Evolutionary conservation across 2,329 filamentous ascomycete genomes (phyloP).

Genomic region (Cladophialophora immunda): DNA sequence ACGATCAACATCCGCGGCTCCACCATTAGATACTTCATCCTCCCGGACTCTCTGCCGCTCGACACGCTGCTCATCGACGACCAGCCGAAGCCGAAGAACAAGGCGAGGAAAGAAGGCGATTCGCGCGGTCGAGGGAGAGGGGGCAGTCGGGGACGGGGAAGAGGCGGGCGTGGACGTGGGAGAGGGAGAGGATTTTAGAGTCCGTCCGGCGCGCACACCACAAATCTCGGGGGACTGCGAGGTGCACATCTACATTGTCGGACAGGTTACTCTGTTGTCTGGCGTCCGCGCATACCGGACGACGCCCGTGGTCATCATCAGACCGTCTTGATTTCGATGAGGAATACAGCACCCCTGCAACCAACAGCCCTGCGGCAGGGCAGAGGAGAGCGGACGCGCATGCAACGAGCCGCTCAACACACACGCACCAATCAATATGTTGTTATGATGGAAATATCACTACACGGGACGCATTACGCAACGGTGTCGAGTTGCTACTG

Average conservation of each 20-base stretch:
- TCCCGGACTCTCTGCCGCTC: constrained; percentile 92
- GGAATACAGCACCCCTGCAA: not conserved
- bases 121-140: constrained; percentile 57
- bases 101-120: constrained; percentile 80
- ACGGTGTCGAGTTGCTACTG: not conserved
- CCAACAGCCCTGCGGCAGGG: not conserved
- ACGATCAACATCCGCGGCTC: constrained; percentile 97
- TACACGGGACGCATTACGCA: not conserved
- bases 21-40: constrained; percentile 95
- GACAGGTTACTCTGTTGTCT: not conserved
- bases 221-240: not conserved
- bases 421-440: not conserved
- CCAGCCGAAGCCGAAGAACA: constrained; percentile 98
- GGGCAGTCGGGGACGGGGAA: constrained; percentile 59
- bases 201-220: constrained; percentile 3
- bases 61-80: constrained; percentile 97
- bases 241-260: constrained; percentile 1
- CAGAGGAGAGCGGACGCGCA: not conserved
- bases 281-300: not conserved
- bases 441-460: not conserved
- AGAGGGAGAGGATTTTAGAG: constrained; percentile 50
- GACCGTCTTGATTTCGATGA: not conserved
- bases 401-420: not conserved
- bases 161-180: constrained; percentile 65
- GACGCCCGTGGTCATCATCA: not conserved